Evolutionary conservation across 2,329 filamentous ascomycete species (phyloP).

Genomic region (Colletotrichum karsti): DNA sequence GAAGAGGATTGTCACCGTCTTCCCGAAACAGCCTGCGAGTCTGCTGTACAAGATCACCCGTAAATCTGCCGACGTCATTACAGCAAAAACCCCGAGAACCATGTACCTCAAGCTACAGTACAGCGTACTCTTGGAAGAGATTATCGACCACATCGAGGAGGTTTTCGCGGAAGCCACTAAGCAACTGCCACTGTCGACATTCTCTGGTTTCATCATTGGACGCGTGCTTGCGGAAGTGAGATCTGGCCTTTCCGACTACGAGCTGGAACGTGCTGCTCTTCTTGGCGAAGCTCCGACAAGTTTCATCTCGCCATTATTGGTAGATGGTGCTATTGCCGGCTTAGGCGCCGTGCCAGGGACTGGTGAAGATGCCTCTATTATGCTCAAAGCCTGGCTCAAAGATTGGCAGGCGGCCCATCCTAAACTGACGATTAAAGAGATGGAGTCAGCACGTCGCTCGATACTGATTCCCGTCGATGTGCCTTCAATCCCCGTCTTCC

Average conservation of each 20-base stretch:
- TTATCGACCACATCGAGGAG: conserved; percentile 58
- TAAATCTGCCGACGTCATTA: conserved; percentile 46
- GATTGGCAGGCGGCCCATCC: conserved; percentile 47
- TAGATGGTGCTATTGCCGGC: conserved; percentile 59
- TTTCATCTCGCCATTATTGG: conserved; percentile 54
- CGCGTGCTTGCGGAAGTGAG: conserved; percentile 54
- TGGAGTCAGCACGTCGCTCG: conserved; percentile 51
- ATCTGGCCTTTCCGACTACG: conserved; percentile 52
- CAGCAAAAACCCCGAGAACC: conserved; percentile 48
- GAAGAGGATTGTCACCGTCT: conserved; percentile 68
- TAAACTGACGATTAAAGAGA: conserved; percentile 40
- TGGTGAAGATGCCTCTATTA: conserved; percentile 38
- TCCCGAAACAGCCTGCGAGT: conserved; percentile 82
- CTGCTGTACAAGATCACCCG: conserved; percentile 81
- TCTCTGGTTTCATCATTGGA: conserved; percentile 55
- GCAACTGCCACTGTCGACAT: conserved; percentile 51
- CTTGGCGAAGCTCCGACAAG: conserved; percentile 59
- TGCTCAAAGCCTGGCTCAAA: conserved; percentile 42
- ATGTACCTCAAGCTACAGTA: conserved; percentile 80
- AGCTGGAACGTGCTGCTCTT: conserved; percentile 66
- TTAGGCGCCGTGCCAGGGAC: conserved; percentile 52
- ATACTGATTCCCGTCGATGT: conserved; percentile 93
- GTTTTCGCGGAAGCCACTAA: conserved; percentile 51
- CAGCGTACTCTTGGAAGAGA: conserved; percentile 78
- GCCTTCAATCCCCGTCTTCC: conserved; percentile 82